These are phyloP conservation scores for Didymella keratinophila DNA, from an alignment of 2,329 filamentous ascomycete genomes.

Conservation along the genomic window DNA sequence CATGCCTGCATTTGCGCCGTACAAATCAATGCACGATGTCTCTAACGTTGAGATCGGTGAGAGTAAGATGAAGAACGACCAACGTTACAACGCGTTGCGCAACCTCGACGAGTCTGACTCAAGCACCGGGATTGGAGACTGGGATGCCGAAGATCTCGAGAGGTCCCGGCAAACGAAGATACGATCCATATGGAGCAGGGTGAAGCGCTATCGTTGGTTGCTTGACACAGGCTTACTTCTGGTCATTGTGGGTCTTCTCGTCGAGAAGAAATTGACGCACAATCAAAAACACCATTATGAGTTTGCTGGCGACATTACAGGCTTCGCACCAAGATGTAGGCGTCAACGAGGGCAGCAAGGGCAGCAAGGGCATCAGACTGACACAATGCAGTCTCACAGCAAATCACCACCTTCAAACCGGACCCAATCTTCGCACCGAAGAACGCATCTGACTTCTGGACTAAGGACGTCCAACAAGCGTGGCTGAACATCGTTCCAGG, in stretches of 20 bases:
- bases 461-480: slow-evolving; percentile 38
- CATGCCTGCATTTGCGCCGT: slow-evolving; percentile 21
- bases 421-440: slow-evolving; percentile 39
- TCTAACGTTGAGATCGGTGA: slow-evolving; percentile 17
- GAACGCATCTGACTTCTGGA: slow-evolving; percentile 42
- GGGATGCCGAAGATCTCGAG: slow-evolving; percentile 26
- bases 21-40: slow-evolving; percentile 27
- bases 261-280: slow-evolving; percentile 35
- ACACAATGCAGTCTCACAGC: slow-evolving; percentile 36
- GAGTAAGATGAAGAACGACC: slow-evolving; percentile 30
- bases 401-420: slow-evolving; percentile 41
- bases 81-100: slow-evolving; percentile 36
- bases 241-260: slow-evolving; percentile 39
- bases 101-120: slow-evolving; percentile 37
- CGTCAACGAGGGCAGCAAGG: background rate
- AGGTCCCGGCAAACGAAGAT: slow-evolving; percentile 17
- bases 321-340: slow-evolving; percentile 45
- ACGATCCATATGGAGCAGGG: slow-evolving; percentile 23
- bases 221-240: slow-evolving; percentile 41
- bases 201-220: slow-evolving; percentile 36
- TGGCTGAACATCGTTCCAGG: slow-evolving; percentile 46
- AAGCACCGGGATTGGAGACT: slow-evolving; percentile 41
- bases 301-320: slow-evolving; percentile 42
- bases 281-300: slow-evolving; percentile 28
- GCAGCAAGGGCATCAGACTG: background rate